A percentile compares a stretch with the other conserved stretches of the same genome.
phyloP scores from a whole-genome alignment of 2,329 filamentous ascomycete genomes.

The Pseudocercospora vitis region DNA sequence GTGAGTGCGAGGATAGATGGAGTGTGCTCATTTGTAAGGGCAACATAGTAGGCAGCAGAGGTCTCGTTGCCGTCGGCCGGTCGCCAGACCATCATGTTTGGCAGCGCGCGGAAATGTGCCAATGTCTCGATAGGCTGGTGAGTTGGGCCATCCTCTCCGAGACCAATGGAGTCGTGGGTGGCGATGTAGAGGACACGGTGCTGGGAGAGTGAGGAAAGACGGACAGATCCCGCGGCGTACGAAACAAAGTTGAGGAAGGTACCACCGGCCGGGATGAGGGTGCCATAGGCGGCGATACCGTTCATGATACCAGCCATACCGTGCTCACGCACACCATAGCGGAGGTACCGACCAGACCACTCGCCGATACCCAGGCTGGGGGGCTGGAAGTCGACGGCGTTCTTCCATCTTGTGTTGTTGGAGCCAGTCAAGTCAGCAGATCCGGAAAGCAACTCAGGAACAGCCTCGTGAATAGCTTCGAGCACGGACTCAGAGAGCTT shows the following conservation, averaged over 20 bases:
- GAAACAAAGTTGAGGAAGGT: conserved; percentile 99
- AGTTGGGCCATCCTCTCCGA: conserved; percentile 96
- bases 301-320: conserved; percentile 92
- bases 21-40: conserved; percentile 83
- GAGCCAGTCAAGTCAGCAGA: conserved; percentile 97
- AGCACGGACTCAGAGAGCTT: conserved; percentile 96
- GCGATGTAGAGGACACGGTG: conserved; percentile 92
- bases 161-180: conserved; percentile 98
- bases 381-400: conserved; percentile 94
- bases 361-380: conserved; percentile 81
- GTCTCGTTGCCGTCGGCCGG: conserved; percentile 98
- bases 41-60: conserved; percentile 94
- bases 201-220: conserved; percentile 88
- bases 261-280: conserved; percentile 87
- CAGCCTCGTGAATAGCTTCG: conserved; percentile 74
- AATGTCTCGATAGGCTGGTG: conserved; percentile 99
- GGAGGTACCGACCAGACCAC: conserved; percentile 87
- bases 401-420: conserved; percentile 98
- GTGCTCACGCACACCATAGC: conserved; percentile 90
- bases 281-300: conserved; percentile 92
- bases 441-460: conserved; percentile 92
- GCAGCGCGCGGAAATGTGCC: conserved; percentile 95
- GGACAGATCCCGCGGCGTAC: conserved; percentile 92
- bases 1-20: conserved; percentile 93
- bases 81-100: conserved; percentile 99